These are phyloP conservation scores for Calonectria pteridis DNA, from an alignment of 2,329 filamentous ascomycete genomes.

Conservation along the genomic window DNA sequence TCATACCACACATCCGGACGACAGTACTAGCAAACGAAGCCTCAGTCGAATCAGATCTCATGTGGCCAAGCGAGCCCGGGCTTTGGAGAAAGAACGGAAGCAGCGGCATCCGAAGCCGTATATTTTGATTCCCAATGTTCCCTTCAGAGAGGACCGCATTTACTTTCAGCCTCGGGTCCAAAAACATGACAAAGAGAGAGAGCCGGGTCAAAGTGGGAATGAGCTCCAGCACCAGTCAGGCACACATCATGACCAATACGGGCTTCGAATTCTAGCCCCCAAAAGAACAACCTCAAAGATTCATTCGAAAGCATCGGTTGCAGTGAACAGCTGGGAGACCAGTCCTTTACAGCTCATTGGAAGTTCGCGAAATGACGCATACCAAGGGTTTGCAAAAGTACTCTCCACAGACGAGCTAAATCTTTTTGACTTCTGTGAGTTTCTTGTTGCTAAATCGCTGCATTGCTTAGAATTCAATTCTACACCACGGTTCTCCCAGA, in stretches of 20 bases:
- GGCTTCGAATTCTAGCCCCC: background rate
- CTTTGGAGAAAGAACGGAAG: background rate
- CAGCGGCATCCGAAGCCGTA: background rate
- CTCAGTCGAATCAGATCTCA: slow-evolving; percentile 17
- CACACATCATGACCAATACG: background rate
- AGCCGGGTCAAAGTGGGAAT: background rate
- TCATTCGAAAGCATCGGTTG: background rate
- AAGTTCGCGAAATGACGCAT: background rate
- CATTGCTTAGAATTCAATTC: background rate
- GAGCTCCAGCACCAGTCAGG: background rate
- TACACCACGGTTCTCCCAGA: background rate
- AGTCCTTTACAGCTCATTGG: slow-evolving; percentile 13
- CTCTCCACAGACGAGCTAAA: slow-evolving; percentile 15
- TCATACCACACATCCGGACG: slow-evolving; percentile 12
- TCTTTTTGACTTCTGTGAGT: slow-evolving; percentile 23
- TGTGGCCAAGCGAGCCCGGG: slow-evolving; percentile 6
- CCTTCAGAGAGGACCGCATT: background rate
- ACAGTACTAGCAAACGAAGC: background rate
- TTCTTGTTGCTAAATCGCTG: background rate
- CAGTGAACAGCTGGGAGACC: too few relatives aligned
- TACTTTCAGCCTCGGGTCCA: background rate
- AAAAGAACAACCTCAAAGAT: background rate
- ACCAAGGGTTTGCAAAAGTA: background rate
- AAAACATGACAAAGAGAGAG: background rate
- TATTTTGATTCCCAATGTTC: background rate